Evolutionary conservation across 1,139 yeast species (phyloP).

Genomic region (Protomyces arabidopsidicola): DNA sequence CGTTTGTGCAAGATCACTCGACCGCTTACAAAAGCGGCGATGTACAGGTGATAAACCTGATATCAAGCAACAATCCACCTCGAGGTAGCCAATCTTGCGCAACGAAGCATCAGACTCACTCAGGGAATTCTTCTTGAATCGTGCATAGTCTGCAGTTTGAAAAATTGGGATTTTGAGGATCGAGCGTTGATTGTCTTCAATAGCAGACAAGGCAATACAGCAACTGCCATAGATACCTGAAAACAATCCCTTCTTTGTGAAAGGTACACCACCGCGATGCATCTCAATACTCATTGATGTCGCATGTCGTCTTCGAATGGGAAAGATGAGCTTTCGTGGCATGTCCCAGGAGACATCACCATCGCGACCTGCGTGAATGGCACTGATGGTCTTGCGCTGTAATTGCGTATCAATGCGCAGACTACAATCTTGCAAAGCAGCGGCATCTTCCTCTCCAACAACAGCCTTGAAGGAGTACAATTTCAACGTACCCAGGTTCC

Average conservation of each 20-base stretch:
- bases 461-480: slow-evolving; percentile 10
- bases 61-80: slow-evolving; percentile 9
- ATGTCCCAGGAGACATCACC: slow-evolving; percentile 18
- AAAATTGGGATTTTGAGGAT: slow-evolving; percentile 12
- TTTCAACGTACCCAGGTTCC: slow-evolving; percentile 28
- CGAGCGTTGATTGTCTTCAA: slow-evolving; percentile 17
- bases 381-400: slow-evolving; percentile 26
- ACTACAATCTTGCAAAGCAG: slow-evolving; percentile 19
- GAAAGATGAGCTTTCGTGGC: slow-evolving; percentile 4
- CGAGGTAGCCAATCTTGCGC: slow-evolving; percentile 12
- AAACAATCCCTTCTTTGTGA: slow-evolving; percentile 17
- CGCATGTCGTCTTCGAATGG: slow-evolving; percentile 20
- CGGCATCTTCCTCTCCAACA: slow-evolving; percentile 14
- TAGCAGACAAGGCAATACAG: slow-evolving; percentile 15
- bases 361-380: slow-evolving; percentile 1
- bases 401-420: slow-evolving; percentile 10
- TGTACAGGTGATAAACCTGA: slow-evolving; percentile 14
- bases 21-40: slow-evolving; percentile 8
- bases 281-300: slow-evolving; percentile 12
- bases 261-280: slow-evolving; percentile 24
- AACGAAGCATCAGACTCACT: slow-evolving; percentile 9
- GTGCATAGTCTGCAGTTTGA: slow-evolving; percentile 24
- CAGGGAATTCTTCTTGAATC: slow-evolving; percentile 21
- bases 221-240: slow-evolving; percentile 21
- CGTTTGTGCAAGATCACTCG: slow-evolving; percentile 19